Percentiles rank a stretch among this genome's conserved stretches.
phyloP scores from a whole-genome alignment of 1,284 basidiomycete genomes.

The Trametes polyzona region DNA sequence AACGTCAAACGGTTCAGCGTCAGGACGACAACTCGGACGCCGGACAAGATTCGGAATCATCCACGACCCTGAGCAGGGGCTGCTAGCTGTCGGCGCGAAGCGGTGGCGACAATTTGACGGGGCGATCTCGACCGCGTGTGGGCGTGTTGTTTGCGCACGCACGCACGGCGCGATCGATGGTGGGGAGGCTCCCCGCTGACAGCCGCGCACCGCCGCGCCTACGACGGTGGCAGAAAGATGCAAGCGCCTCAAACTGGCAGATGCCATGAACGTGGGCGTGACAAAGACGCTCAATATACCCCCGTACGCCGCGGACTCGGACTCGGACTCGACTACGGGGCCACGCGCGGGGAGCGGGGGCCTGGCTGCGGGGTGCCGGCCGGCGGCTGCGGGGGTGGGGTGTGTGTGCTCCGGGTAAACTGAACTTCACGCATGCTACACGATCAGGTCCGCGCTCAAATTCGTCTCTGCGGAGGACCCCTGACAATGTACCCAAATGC shows the following conservation, averaged over 20 bases:
- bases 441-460: no score
- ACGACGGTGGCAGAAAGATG: neutral
- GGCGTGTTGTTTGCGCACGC: neutral
- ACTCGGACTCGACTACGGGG: neutral
- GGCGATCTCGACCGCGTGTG: slow-evolving; percentile 13
- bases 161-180: neutral
- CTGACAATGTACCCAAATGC: no score
- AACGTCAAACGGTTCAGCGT: no score
- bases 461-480: no score
- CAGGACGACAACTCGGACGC: no score
- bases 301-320: no score
- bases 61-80: neutral
- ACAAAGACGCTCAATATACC: no score
- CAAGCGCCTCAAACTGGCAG: no score
- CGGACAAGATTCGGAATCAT: slow-evolving; percentile 5
- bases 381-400: slow-evolving; percentile 4
- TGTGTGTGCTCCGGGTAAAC: neutral
- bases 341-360: neutral
- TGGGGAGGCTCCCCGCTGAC: neutral
- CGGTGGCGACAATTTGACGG: slow-evolving; percentile 15
- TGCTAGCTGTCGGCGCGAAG: neutral
- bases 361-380: neutral
- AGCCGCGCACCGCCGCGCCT: neutral
- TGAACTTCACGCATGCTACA: neutral
- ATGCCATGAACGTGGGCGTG: no score